phyloP scores from a whole-genome alignment of 2,329 filamentous ascomycete genomes.

The Colletotrichum navitas region DNA sequence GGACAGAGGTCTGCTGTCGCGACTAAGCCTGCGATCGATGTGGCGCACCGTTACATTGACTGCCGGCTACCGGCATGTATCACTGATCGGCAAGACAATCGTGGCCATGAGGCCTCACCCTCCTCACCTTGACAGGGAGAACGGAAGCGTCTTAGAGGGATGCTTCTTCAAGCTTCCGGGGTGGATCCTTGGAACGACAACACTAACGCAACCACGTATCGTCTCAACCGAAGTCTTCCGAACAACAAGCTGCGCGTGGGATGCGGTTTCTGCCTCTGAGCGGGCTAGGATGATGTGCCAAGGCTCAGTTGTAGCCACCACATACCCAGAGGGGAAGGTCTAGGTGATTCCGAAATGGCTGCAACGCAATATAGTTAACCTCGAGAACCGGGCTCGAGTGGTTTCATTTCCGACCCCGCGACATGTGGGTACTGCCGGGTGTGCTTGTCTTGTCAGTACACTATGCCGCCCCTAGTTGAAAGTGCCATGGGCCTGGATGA shows the following conservation, averaged over 20 bases:
- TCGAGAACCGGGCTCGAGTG: conserved; percentile 15
- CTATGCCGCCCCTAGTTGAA: conserved; percentile 6
- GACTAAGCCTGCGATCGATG: conserved; percentile 14
- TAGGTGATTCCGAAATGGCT: conserved; percentile 23
- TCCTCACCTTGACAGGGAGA: neutral
- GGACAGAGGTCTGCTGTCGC: conserved; percentile 8
- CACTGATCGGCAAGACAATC: conserved; percentile 17
- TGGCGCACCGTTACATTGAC: conserved; percentile 22
- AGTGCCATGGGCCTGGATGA: conserved; percentile 12
- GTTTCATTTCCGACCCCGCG: conserved; percentile 32
- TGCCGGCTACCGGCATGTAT: conserved; percentile 28
- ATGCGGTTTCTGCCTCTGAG: neutral
- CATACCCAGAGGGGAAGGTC: conserved; percentile 15
- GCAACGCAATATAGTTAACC: conserved; percentile 38
- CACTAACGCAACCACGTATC: conserved; percentile 7
- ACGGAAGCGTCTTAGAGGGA: conserved; percentile 24
- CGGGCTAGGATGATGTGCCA: neutral
- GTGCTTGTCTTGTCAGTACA: neutral
- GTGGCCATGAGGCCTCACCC: neutral
- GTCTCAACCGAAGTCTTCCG: conserved; percentile 8
- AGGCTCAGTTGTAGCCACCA: neutral
- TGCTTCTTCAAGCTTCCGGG: neutral
- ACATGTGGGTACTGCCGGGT: conserved; percentile 8
- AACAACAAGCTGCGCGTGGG: neutral
- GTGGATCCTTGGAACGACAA: conserved; percentile 21